Evolutionary conservation across 176 grass and related monocot species (phyloP).

Genomic region (Zea mays): DNA sequence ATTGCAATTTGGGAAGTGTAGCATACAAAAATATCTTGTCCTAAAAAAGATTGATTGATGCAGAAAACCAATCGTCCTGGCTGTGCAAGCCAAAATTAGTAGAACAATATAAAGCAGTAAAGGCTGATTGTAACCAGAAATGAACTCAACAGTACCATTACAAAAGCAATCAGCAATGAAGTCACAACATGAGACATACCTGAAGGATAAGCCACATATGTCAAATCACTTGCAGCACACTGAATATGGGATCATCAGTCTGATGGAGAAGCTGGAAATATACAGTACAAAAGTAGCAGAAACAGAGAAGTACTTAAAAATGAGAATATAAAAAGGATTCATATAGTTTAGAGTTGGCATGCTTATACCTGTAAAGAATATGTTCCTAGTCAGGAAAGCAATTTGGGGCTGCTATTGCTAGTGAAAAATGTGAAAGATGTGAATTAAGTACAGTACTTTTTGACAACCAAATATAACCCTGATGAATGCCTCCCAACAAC

Average conservation of each 20-base stretch:
- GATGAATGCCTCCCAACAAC: not conserved
- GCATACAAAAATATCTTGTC: not conserved
- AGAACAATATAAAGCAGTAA: not conserved
- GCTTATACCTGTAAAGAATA: not conserved
- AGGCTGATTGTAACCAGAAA: not conserved
- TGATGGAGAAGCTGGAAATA: not conserved
- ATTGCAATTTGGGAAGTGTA: not conserved
- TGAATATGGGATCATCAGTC: not conserved
- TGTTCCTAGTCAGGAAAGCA: not conserved
- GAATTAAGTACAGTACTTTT: slow-evolving; percentile 22
- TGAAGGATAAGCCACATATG: not conserved
- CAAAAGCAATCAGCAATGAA: not conserved
- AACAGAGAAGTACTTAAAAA: slow-evolving; percentile 1
- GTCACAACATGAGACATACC: not conserved
- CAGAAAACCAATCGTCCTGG: not conserved
- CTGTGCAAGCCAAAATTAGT: not conserved
- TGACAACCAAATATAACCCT: not conserved
- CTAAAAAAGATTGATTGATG: not conserved
- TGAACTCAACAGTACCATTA: not conserved
- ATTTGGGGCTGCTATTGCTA: not conserved
- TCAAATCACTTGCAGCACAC: not conserved
- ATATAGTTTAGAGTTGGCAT: not conserved
- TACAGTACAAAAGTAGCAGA: not conserved
- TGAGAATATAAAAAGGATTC: not conserved
- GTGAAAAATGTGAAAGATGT: not conserved